phyloP scores from a whole-genome alignment of 2,329 filamentous ascomycete species.

The Chaetoscypha palmicola region DNA sequence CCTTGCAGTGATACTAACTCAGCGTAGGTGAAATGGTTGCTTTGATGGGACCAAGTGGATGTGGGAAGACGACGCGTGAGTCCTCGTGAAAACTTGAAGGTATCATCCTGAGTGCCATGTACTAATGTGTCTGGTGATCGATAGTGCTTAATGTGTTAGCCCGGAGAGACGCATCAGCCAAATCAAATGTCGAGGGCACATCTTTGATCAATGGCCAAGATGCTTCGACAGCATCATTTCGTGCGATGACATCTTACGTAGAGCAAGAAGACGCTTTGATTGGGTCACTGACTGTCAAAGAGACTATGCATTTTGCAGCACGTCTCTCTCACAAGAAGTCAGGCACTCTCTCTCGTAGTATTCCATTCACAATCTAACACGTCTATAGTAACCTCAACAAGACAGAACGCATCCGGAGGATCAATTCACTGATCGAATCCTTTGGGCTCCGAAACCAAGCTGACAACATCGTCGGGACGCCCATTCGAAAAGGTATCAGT shows the following conservation, averaged over 20 bases:
- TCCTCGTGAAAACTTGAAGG: too few relatives aligned
- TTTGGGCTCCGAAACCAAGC: constrained; percentile 68
- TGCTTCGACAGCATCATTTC: constrained; percentile 49
- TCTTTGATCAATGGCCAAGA: constrained; percentile 57
- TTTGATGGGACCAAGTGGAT: constrained; percentile 68
- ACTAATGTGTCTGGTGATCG: too few relatives aligned
- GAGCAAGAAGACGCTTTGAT: constrained; percentile 85
- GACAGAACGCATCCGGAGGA: constrained; percentile 52
- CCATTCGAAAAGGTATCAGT: constrained; percentile 74
- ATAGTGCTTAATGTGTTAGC: constrained; percentile 78
- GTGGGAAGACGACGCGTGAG: constrained; percentile 79
- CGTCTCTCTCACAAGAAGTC: constrained; percentile 54
- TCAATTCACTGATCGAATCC: constrained; percentile 58
- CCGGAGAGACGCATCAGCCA: constrained; percentile 44
- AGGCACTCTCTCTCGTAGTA: constrained; percentile 9
- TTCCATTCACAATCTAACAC: neutral
- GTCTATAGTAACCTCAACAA: constrained; percentile 34
- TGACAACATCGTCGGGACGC: constrained; percentile 70
- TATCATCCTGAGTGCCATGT: too few relatives aligned
- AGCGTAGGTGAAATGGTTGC: constrained; percentile 62
- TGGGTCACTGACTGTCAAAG: constrained; percentile 70
- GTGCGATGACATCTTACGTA: constrained; percentile 66
- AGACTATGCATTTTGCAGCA: constrained; percentile 74
- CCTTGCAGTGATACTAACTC: too few relatives aligned
- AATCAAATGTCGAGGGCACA: constrained; percentile 46